Percentiles rank a stretch among this genome's conserved stretches.
Conservation (phyloP, 1,139 yeast genomes). For the Entelexis sorbosivorans region DNA sequence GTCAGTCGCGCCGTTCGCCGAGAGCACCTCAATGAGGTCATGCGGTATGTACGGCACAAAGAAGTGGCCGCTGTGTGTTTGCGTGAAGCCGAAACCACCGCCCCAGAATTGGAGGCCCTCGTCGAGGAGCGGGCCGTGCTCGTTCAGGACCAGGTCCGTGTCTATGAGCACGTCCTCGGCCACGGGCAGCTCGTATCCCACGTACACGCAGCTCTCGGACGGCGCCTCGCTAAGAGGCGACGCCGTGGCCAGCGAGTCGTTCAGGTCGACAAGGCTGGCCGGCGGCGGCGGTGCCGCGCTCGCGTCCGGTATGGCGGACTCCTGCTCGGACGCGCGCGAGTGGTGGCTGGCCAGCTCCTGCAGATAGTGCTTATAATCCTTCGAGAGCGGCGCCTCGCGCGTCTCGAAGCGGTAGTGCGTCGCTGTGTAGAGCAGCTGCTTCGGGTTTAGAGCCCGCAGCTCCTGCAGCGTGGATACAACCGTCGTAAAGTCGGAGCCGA, state of each 20-base stretch:
- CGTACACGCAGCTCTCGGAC: constrained; percentile 10
- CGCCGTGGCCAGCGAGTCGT: neutral
- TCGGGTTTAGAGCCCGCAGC: constrained; percentile 46
- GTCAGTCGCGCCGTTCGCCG: constrained; percentile 4
- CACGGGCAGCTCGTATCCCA: constrained; percentile 15
- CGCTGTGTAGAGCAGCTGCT: constrained; percentile 58
- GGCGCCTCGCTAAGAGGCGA: neutral
- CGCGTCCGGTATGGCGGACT: neutral
- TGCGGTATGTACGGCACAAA: constrained; percentile 34
- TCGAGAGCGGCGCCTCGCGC: constrained; percentile 45
- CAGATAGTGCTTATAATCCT: constrained; percentile 31
- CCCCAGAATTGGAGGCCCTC: constrained; percentile 38
- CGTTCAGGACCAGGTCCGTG: constrained; percentile 30
- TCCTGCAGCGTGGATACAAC: constrained; percentile 41
- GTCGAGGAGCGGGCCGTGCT: constrained; percentile 32
- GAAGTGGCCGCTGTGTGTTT: constrained; percentile 28
- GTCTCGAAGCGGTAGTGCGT: constrained; percentile 78
- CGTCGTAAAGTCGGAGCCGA: constrained; percentile 48
- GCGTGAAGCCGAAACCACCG: constrained; percentile 32
- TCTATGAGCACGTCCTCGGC: constrained; percentile 28
- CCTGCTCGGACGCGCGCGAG: constrained; percentile 13
- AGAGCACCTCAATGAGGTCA: constrained; percentile 27
- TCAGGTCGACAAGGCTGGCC: neutral
- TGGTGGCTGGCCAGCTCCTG: constrained; percentile 29
- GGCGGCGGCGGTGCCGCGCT: neutral